Base-by-base conservation (phyloP, 495 filamentous ascomycete genomes). In the Tuber umbilicatum region DNA sequence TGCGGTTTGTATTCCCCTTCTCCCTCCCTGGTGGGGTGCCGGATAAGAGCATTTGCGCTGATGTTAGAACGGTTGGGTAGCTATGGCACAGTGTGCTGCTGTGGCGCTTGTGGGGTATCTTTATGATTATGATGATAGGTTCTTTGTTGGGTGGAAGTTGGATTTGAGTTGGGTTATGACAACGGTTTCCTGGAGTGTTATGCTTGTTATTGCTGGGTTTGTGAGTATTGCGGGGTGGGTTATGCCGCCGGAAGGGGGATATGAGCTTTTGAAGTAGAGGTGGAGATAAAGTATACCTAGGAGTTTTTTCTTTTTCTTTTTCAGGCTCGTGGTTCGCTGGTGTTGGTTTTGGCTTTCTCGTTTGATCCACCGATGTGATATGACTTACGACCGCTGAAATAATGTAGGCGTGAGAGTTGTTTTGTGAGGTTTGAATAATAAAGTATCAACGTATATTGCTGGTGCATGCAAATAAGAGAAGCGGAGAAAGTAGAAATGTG, bases 41-140 rank as follows among this genome's bases (percentile, higher is more conserved):
- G n/a, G 40, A 17, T 60, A 69, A 69, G 27, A 27, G 16, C 3
- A 17, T 41, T 68, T 72, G 35, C 42, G 31, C 68, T 72, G 72
- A 70, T 35, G 38, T 5, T 60, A 2, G 41, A n/a, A 19, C 43
- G 19, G 43, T 16, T n/a, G 39, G n/a, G 40, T 69, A 79, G 47
- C 70, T 45, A 27, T 81, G 39, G 27, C 76, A 37, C 80, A 81
- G 64, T 78, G 76, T 6, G 47, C 50, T 17, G 79, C 79, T 2
- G 47, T 74, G 21, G 70, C 76, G 2, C 41, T 76, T 67, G 79
- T 97, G 91, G 89, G 91, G 69, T 94, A 93, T 80, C 86, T 97
- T 4, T 94, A 89, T 83, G 91, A 97, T 73, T 87, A 93, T 81
- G 93, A 97, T 78, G 90, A 92, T 70, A 88, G 93, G 68, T 98